These are phyloP conservation scores for Pseudogymnoascus sp. DNA, from an alignment of 2,329 filamentous ascomycete species.

Conservation along the genomic window DNA sequence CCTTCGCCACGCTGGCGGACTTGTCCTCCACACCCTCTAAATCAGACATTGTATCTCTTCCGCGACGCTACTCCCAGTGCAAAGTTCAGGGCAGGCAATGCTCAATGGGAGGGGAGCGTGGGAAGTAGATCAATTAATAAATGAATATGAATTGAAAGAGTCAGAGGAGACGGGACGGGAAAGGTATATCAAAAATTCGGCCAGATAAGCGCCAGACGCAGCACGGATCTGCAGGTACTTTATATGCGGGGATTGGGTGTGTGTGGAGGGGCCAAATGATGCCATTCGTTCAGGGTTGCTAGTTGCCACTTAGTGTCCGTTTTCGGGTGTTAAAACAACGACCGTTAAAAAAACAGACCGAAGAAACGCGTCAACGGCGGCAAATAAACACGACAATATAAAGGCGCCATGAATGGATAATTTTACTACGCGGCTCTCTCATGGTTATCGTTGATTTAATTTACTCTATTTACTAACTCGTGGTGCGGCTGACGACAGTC, in stretches of 20 bases:
- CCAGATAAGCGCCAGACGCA: background rate
- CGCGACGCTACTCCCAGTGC: conserved; percentile 5
- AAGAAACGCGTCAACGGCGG: background rate
- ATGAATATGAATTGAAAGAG: conserved; percentile 1
- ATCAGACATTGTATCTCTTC: conserved; percentile 4
- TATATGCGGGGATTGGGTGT: background rate
- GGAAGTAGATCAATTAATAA: background rate
- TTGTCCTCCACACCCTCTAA: background rate
- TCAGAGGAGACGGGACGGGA: background rate
- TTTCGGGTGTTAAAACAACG: conserved; percentile 7
- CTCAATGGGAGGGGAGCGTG: conserved; percentile 1
- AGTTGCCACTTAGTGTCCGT: background rate
- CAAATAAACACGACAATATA: background rate
- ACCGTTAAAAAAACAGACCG: background rate
- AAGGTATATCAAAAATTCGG: conserved; percentile 7
- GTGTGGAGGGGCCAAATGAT: background rate
- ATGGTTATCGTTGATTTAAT: background rate
- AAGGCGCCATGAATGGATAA: background rate
- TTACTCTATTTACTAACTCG: background rate
- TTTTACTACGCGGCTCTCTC: background rate
- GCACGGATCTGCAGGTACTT: conserved; percentile 9
- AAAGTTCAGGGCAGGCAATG: conserved; percentile 5
- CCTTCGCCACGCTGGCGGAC: conserved; percentile 47
- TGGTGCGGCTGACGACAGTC: background rate
- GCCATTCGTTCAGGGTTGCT: conserved; percentile 6